A percentile compares a stretch with the other conserved stretches of the same genome.
Conservation (phyloP, 768 basidiomycete genomes). For the Pleurotus sapidus region DNA sequence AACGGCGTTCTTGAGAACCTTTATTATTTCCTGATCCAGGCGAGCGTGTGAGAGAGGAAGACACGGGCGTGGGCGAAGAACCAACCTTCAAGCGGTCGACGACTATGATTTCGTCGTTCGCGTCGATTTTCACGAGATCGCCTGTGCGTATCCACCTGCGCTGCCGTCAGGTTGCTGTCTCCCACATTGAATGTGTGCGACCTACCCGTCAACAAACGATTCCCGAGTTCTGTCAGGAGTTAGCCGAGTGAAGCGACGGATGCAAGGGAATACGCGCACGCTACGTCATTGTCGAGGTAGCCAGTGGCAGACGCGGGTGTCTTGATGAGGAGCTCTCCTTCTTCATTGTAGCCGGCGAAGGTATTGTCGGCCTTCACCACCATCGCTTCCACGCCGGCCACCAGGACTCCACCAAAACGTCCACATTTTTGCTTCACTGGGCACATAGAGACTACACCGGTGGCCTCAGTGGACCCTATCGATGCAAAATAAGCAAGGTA, state of each 20-base stretch:
- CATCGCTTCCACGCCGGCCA: constrained; percentile 54
- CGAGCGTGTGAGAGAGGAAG: background rate
- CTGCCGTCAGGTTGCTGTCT: background rate
- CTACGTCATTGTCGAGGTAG: constrained; percentile 57
- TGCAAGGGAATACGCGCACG: constrained; percentile 37
- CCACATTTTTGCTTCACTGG: constrained; percentile 47
- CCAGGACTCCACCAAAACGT: constrained; percentile 50
- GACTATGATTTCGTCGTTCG: constrained; percentile 42
- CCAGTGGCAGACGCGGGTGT: constrained; percentile 53
- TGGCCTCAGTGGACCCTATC: constrained; percentile 66
- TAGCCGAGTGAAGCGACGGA: too few species aligned
- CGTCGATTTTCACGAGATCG: constrained; percentile 45
- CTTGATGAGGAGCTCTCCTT: constrained; percentile 57
- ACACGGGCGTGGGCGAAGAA: too few species aligned
- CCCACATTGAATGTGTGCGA: background rate
- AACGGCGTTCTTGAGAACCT: constrained; percentile 12
- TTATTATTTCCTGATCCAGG: constrained; percentile 10
- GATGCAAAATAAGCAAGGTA: background rate
- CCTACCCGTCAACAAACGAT: constrained; percentile 65
- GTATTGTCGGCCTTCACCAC: constrained; percentile 58
- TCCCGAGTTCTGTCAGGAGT: constrained; percentile 51
- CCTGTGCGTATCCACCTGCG: constrained; percentile 42
- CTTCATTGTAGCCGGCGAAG: constrained; percentile 49
- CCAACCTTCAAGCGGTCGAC: constrained; percentile 51
- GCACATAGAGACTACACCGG: constrained; percentile 49